Base-by-base conservation (phyloP, 208 protist genomes). In the Angomonas deanei region DNA sequence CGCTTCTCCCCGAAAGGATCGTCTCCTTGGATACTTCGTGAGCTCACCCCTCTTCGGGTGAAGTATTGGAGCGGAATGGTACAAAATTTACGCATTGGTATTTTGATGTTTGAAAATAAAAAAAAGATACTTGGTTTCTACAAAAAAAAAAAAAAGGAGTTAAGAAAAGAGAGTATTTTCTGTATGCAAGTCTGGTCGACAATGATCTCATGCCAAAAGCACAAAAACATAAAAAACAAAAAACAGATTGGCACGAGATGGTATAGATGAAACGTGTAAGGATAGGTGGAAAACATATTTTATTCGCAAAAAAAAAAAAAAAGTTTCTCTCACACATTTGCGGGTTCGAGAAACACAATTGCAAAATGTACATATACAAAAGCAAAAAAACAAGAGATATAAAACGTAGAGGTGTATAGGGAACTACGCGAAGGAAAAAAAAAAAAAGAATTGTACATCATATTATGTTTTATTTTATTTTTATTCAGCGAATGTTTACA, bases 1-100 rank as follows among this genome's bases (percentile, higher is more conserved):
- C 79, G 75, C 21, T 61, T 54, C 66, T 91, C 87, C n/a, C 82
- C 84, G 38, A 93, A 91, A 1, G 87, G 87, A 54, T 93, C 87
- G 59, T 91, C 81, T 0, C 76, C 65, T 8, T 69, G 17, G 1
- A 88, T 69, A 0, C 81, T 89, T 38, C 81, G 78, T 13, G 69
- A 82, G 53, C 78, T 70, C 32, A 74, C 24, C 6, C 32, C 46
- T 28, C 59, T 63, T 23, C 60, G 47, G 47, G 59, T 64, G 62
- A 68, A 64, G 15, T 13, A 21, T 39, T 61, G 26, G 34, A 36
- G 8, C n/a, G 56, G 33, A 26, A 49, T 2, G 21, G 26, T 19
- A 15, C n/a, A n/a, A n/a, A n/a, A n/a, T n/a, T n/a, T n/a, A n/a
- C n/a, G n/a, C n/a, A n/a, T n/a, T n/a, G n/a, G n/a, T n/a, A n/a